These are phyloP conservation scores for Suillus tomentosus DNA, from an alignment of 768 basidiomycete genomes.

Conservation along the genomic window DNA sequence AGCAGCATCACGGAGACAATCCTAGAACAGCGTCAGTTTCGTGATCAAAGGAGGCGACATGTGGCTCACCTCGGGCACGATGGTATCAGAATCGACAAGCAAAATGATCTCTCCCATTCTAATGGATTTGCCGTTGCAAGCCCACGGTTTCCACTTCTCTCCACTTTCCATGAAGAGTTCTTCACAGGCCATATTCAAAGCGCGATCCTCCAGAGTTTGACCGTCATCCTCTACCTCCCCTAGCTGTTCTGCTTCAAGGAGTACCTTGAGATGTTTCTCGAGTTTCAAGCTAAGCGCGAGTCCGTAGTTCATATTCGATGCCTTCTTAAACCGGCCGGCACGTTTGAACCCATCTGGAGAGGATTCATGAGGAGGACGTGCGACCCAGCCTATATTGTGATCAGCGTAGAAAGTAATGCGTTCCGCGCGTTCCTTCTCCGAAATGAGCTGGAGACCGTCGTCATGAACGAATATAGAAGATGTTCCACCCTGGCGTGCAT, in stretches of 20 bases:
- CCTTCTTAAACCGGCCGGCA: slow-evolving; percentile 87
- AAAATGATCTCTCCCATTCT: slow-evolving; percentile 81
- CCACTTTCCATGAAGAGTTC: slow-evolving; percentile 65
- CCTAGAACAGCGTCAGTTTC: slow-evolving; percentile 36
- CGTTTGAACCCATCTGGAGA: slow-evolving; percentile 53
- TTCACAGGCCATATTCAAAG: slow-evolving; percentile 72
- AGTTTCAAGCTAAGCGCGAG: slow-evolving; percentile 50
- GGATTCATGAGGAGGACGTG: slow-evolving; percentile 67
- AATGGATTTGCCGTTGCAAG: slow-evolving; percentile 70
- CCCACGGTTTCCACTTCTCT: slow-evolving; percentile 69
- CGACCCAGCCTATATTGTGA: slow-evolving; percentile 77
- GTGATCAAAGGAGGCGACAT: background rate
- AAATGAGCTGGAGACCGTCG: slow-evolving; percentile 65
- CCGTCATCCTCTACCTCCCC: slow-evolving; percentile 37
- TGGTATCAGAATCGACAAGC: slow-evolving; percentile 78
- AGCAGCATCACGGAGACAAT: slow-evolving; percentile 85
- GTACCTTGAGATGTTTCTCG: slow-evolving; percentile 46
- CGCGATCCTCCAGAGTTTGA: slow-evolving; percentile 65
- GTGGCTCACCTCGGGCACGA: slow-evolving; percentile 65
- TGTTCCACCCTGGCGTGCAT: slow-evolving; percentile 82
- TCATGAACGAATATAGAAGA: slow-evolving; percentile 79
- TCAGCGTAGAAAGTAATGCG: slow-evolving; percentile 72
- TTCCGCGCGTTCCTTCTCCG: slow-evolving; percentile 57
- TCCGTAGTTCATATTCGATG: slow-evolving; percentile 85
- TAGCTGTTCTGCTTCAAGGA: slow-evolving; percentile 47